Base-by-base conservation (phyloP, 176 grass and related monocot genomes). In the Raddia guianensis region DNA sequence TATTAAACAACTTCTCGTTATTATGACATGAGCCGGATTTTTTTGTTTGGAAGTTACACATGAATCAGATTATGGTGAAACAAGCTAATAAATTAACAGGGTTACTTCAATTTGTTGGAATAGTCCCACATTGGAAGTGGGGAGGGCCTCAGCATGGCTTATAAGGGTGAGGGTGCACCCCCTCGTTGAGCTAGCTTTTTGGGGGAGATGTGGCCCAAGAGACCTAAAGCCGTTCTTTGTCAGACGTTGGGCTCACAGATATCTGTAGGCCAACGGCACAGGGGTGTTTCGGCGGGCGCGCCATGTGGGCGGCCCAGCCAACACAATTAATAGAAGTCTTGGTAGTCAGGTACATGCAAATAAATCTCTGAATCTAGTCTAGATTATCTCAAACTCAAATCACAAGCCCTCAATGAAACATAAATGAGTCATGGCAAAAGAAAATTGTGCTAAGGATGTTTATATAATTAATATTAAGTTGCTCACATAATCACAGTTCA, bases 331-430 rank as follows among this genome's bases (percentile, higher is more conserved):
- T 34, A 56, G 3, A 47, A 21, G 56, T 42, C 12, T 50, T 73
- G 37, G 13, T 64, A 54, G 21, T 45, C 47, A 71, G 5, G 44
- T 49, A 60, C 42, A 27, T 13, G 49, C 2, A 65, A 66, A 1
- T 44, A 21, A 72, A 43, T 48, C 49, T 27, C 7, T 59, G 21
- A 21, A 52, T 35, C 63, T 76, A 37, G n/a, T 62, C 48, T 35
- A 60, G 54, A 62, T 73, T 5, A 18, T 75, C 75, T 19, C n/a
- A 72, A 75, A 76, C 53, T 60, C 71, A 76, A 45, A 42, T 2
- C 12, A 70, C 14, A 42, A 21, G 33, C 63, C 45, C 11, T 37
- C 63, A 48, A 76, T 72, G 16, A 16, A 77, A 65, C 73, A 82
- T 52, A 68, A 45, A 69, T 6, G 82, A 13, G 49, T 71, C 48